A percentile compares a stretch with the other conserved stretches of the same genome.
phyloP scores from a whole-genome alignment of 164 flowering plant species.

The Echeveria elegans region DNA sequence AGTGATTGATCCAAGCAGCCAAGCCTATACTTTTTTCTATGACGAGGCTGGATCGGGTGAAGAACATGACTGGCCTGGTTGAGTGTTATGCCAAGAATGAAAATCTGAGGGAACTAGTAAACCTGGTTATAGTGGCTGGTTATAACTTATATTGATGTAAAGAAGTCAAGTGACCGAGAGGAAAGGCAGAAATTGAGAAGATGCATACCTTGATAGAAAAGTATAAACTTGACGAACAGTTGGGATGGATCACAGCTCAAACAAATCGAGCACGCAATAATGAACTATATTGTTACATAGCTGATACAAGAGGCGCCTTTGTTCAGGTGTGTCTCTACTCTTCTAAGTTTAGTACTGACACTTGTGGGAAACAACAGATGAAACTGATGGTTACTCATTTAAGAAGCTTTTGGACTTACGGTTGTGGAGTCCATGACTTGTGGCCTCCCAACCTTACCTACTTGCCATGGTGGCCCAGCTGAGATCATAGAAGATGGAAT shows the following conservation, averaged over 20 bases:
- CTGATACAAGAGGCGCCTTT: slow-evolving; percentile 53
- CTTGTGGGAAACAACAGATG: too few relatives aligned
- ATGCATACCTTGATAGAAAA: slow-evolving; percentile 46
- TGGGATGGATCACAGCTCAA: slow-evolving; percentile 64
- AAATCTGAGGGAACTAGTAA: slow-evolving; percentile 19
- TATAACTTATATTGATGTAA: slow-evolving; percentile 46
- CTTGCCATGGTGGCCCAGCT: too few relatives aligned
- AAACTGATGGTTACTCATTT: too few relatives aligned
- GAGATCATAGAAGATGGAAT: too few relatives aligned
- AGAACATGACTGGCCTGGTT: slow-evolving; percentile 23
- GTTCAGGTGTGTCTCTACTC: slow-evolving; percentile 24
- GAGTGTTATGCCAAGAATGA: slow-evolving; percentile 27
- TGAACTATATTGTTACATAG: slow-evolving; percentile 47
- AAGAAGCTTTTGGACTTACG: too few relatives aligned
- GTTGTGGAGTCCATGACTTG: too few relatives aligned
- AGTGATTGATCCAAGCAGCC: slow-evolving; percentile 18
- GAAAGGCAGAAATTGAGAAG: slow-evolving; percentile 48
- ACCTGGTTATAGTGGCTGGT: slow-evolving; percentile 31
- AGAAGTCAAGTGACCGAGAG: slow-evolving; percentile 54
- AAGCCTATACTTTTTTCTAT: slow-evolving; percentile 31
- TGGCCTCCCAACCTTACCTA: too few relatives aligned
- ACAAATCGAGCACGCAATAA: slow-evolving; percentile 36
- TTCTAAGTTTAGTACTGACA: too few relatives aligned
- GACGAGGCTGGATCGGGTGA: slow-evolving; percentile 27
- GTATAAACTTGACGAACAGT: slow-evolving; percentile 46